Base-by-base conservation (phyloP, 2,329 filamentous ascomycete genomes). In the Biscogniauxia mediterranea region DNA sequence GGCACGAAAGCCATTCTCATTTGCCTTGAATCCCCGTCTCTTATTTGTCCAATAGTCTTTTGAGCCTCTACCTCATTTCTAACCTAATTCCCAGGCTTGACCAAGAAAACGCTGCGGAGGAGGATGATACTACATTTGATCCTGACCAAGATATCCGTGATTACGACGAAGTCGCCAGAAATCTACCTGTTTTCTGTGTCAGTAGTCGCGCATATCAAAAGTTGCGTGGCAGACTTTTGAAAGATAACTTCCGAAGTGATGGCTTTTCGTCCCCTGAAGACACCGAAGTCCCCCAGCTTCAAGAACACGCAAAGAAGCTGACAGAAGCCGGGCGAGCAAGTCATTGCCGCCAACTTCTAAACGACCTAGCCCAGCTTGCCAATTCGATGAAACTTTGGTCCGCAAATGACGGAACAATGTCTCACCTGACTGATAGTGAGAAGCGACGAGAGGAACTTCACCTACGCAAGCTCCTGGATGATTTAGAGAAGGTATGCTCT, bases 131-230 rank as follows among this genome's bases (percentile, higher is more conserved):
- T 0, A 77, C 77, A 8, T 87, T 86, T 65, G 75, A 87, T 63
- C 83, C 83, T 0, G 79, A 83, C 1, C 68, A 80, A n/a, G 81
- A 86, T 6, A 52, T 77, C 2, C 79, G 85, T 9, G 81, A 89
- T 66, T 89, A 89, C 57, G 79, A 84, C 0, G 73, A 84, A 52
- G 79, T 89, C 7, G 85, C 83, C 0, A 71, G 71, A 8, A 78
- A 76, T 0, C 75, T 90, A 0, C 82, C 85, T 0, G 86, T 90
- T 1, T 90, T 89, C 68, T 89, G 86, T 63, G 83, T 89, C 17
- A 87, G 84, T 60, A 84, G 83, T 54, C 77, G 83, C 52, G 86
- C 82, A 0, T 90, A 88, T 58, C 86, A 90, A 66, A 85, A 86
- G 66, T 73, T 89, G n/a, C 76, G 78, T 49, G 84, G 83, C 1